Conservation (phyloP, 83 land plant species). For the Diphasiastrum complanatum region DNA sequence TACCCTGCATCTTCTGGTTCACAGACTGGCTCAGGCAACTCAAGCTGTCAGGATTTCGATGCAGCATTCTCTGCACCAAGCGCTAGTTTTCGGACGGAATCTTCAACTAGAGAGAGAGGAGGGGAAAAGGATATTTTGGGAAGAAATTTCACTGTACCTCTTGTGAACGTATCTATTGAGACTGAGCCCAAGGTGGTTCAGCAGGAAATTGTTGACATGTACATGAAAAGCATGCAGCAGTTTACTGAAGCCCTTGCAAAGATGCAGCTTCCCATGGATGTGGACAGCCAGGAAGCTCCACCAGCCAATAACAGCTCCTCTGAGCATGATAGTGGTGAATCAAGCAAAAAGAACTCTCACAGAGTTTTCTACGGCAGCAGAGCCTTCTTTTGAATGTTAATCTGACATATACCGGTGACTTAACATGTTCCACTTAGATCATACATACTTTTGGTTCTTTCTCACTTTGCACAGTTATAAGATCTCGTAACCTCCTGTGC, state of each 20-base stretch:
- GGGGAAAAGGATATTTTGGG: conserved; percentile 3
- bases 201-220: conserved; percentile 74
- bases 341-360: conserved; percentile 24
- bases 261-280: conserved; percentile 78
- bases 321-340: conserved; percentile 1
- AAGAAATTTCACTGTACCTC: conserved; percentile 18
- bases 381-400: conserved; percentile 83
- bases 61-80: too few relatives aligned
- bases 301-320: neutral
- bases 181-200: conserved; percentile 50
- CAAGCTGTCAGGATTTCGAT: too few relatives aligned
- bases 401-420: too few relatives aligned
- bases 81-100: too few relatives aligned
- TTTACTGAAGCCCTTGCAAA: conserved; percentile 67
- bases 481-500: too few relatives aligned
- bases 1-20: too few relatives aligned
- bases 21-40: too few relatives aligned
- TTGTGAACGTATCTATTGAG: conserved; percentile 36
- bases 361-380: conserved; percentile 77
- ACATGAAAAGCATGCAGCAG: conserved; percentile 87
- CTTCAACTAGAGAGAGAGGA: too few relatives aligned
- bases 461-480: too few relatives aligned
- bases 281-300: conserved; percentile 30
- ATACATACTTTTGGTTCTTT: too few relatives aligned
- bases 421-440: too few relatives aligned